These are phyloP conservation scores for Aspergillus diversus DNA, from an alignment of 495 filamentous ascomycete genomes.

Conservation along the genomic window DNA sequence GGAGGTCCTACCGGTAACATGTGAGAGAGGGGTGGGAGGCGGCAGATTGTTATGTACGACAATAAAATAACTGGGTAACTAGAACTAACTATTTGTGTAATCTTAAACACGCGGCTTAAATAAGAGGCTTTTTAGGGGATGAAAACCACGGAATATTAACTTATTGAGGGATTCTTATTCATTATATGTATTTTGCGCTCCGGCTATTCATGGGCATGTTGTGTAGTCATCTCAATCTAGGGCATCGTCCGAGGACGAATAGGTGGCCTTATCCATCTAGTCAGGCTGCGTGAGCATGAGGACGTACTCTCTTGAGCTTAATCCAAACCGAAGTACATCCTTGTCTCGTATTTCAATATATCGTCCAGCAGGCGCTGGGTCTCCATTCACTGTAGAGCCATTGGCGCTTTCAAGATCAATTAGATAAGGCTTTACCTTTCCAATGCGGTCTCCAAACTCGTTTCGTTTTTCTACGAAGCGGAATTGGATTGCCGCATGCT, in stretches of 20 bases:
- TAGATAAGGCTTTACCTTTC: conserved; percentile 84
- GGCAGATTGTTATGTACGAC: conserved; percentile 21
- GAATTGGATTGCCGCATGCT: conserved; percentile 96
- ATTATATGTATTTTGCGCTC: too few species aligned
- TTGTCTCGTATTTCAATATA: conserved; percentile 87
- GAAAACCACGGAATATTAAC: too few species aligned
- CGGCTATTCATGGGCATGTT: too few species aligned
- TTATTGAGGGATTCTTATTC: too few species aligned
- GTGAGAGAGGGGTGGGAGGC: conserved; percentile 19
- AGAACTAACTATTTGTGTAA: too few species aligned
- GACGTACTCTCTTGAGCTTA: conserved; percentile 85
- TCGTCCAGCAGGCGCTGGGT: conserved; percentile 69
- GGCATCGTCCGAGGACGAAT: too few species aligned
- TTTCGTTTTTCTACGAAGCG: conserved; percentile 79
- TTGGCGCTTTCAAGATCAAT: conserved; percentile 95
- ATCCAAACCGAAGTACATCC: conserved; percentile 86
- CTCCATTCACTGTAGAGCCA: conserved; percentile 81
- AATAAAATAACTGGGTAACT: not conserved
- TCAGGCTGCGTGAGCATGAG: conserved; percentile 65
- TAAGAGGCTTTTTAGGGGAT: too few species aligned
- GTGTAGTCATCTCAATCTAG: too few species aligned
- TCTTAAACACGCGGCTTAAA: too few species aligned
- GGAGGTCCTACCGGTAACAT: conserved; percentile 12
- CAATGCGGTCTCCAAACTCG: conserved; percentile 81
- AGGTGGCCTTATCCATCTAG: conserved; percentile 1